Conservation (phyloP, 2,329 filamentous ascomycete genomes). For the Penicillium hordei region DNA sequence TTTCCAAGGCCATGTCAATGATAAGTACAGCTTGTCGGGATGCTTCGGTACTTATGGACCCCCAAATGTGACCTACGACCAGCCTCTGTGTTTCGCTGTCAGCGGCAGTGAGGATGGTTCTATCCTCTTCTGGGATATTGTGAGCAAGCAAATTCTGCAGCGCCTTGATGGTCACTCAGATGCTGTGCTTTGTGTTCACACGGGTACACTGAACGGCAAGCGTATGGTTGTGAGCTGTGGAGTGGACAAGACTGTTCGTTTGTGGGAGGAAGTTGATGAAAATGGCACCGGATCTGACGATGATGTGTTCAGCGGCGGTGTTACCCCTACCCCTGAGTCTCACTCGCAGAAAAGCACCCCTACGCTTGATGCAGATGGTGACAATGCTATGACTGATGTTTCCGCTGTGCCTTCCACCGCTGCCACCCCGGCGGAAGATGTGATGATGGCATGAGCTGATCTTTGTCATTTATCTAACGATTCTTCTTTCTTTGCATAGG, state of each 20-base stretch:
- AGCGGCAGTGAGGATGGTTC: slow-evolving; percentile 86
- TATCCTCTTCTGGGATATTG: slow-evolving; percentile 87
- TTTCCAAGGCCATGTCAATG: slow-evolving; percentile 88
- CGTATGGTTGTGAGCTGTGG: slow-evolving; percentile 61
- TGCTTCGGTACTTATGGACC: slow-evolving; percentile 70
- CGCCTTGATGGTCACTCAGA: slow-evolving; percentile 57
- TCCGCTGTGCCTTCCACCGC: slow-evolving; percentile 12
- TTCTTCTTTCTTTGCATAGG: slow-evolving; percentile 11
- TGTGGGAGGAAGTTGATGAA: slow-evolving; percentile 55
- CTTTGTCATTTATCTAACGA: background rate
- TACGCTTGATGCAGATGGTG: slow-evolving; percentile 13
- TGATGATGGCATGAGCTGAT: slow-evolving; percentile 12
- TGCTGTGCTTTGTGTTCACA: slow-evolving; percentile 60
- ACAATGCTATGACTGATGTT: slow-evolving; percentile 21
- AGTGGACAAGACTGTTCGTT: slow-evolving; percentile 59
- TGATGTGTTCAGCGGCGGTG: background rate
- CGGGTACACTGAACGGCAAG: slow-evolving; percentile 52
- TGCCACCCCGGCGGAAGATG: slow-evolving; percentile 20
- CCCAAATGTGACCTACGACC: slow-evolving; percentile 36
- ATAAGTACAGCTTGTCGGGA: slow-evolving; percentile 78
- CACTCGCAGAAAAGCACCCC: slow-evolving; percentile 1
- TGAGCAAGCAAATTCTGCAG: slow-evolving; percentile 79
- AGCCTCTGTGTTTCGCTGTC: slow-evolving; percentile 60
- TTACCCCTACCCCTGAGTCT: slow-evolving; percentile 1
- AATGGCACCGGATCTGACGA: background rate